phyloP scores from a whole-genome alignment of 2,329 filamentous ascomycete species.

The Claviceps sp. region DNA sequence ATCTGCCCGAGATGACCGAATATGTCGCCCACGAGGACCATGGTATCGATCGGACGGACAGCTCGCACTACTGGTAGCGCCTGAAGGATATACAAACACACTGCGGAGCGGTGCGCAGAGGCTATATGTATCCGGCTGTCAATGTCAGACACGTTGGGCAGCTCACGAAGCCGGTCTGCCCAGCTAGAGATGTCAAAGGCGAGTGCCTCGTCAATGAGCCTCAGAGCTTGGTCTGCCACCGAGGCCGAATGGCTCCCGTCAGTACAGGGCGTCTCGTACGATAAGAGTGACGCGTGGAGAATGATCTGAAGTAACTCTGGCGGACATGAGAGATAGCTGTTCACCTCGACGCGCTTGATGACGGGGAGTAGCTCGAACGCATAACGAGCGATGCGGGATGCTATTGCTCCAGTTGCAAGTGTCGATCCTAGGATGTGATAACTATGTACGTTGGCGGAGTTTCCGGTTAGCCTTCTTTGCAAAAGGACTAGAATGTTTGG shows the following conservation, averaged over 20 bases:
- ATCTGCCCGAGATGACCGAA: slow-evolving; percentile 36
- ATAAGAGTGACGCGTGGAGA: slow-evolving; percentile 29
- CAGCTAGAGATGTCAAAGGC: slow-evolving; percentile 29
- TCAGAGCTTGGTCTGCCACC: slow-evolving; percentile 23
- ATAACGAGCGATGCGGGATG: slow-evolving; percentile 25
- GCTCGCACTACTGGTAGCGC: slow-evolving; percentile 25
- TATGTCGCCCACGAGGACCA: slow-evolving; percentile 35
- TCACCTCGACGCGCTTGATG: slow-evolving; percentile 27
- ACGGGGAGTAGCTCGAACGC: slow-evolving; percentile 25
- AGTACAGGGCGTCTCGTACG: slow-evolving; percentile 21
- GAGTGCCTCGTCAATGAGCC: slow-evolving; percentile 27
- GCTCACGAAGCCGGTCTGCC: slow-evolving; percentile 26
- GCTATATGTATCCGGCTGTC: slow-evolving; percentile 31
- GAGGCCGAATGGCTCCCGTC: slow-evolving; percentile 17
- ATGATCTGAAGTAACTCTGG: slow-evolving; percentile 31
- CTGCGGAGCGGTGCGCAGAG: slow-evolving; percentile 32
- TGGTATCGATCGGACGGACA: slow-evolving; percentile 24
- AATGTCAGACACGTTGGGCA: slow-evolving; percentile 22
- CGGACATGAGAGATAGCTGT: slow-evolving; percentile 29
- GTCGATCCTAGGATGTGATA: slow-evolving; percentile 29
- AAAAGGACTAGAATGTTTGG: neutral
- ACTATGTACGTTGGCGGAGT: slow-evolving; percentile 11
- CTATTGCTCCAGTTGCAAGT: slow-evolving; percentile 21
- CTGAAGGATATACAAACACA: slow-evolving; percentile 33
- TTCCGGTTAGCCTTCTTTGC: neutral